phyloP scores from a whole-genome alignment of 305 asterid genomes.

The Fraxinus ornus region DNA sequence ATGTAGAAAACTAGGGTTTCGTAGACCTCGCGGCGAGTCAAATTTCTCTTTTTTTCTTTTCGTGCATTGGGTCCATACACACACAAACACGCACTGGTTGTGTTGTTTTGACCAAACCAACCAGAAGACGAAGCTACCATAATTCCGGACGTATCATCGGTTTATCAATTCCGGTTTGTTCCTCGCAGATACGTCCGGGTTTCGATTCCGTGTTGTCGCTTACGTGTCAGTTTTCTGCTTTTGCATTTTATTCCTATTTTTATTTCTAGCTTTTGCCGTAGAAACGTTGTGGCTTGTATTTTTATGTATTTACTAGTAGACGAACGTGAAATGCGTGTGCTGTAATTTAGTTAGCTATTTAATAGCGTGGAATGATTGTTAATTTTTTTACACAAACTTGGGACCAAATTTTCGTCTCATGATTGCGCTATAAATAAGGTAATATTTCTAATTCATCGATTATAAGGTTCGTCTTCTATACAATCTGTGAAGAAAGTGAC shows the following conservation, averaged over 20 bases:
- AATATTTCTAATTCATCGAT: no score
- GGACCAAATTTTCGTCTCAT: no score
- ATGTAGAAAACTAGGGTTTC: conserved; percentile 11
- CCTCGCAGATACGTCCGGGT: conserved; percentile 47
- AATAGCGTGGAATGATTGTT: no score
- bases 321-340: no score
- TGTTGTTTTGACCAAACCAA: conserved; percentile 25
- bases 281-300: not conserved
- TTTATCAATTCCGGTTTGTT: conserved; percentile 40
- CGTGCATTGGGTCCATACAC: not conserved
- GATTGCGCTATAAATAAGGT: no score
- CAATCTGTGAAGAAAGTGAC: no score
- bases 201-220: conserved; percentile 32
- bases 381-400: no score
- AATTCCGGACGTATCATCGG: conserved; percentile 47
- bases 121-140: conserved; percentile 40
- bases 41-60: not conserved
- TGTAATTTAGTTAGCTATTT: no score
- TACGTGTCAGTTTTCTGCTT: not conserved
- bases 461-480: no score
- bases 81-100: conserved; percentile 22
- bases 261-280: not conserved
- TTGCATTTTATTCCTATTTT: not conserved
- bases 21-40: not conserved
- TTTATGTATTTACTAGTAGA: no score